Conservation (phyloP, 345 rosid genomes). For the Lenwebbia sp. region DNA sequence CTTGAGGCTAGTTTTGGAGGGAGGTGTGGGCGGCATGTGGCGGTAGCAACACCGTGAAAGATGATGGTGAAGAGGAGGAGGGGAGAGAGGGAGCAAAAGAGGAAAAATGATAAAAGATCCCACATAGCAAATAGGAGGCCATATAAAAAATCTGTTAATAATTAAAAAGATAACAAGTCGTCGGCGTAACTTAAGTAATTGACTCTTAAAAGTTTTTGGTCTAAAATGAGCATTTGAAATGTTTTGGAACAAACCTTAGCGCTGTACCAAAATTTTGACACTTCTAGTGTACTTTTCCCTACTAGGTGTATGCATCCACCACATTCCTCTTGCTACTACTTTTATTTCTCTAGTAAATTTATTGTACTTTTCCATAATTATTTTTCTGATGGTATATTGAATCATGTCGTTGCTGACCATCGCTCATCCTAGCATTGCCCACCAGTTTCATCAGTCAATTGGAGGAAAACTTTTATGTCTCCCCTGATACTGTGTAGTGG, state of each 20-base stretch:
- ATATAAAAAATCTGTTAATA: neutral
- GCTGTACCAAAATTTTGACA: neutral
- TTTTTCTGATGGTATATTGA: neutral
- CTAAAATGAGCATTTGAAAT: neutral
- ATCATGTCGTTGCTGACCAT: neutral
- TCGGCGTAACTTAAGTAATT: neutral
- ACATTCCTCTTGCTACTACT: neutral
- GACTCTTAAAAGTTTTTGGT: neutral
- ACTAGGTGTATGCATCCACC: neutral
- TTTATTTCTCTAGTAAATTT: neutral
- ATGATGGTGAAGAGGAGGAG: neutral
- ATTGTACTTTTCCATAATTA: neutral
- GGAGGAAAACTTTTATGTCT: neutral
- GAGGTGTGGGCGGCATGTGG: neutral
- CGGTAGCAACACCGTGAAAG: neutral
- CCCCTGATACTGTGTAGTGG: neutral
- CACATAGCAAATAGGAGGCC: neutral
- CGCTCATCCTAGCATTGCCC: neutral
- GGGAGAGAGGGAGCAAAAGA: neutral
- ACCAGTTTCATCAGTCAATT: neutral
- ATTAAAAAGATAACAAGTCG: neutral
- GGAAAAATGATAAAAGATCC: neutral
- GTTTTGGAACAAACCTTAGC: neutral
- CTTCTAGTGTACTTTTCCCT: neutral
- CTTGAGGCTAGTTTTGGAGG: neutral